These are phyloP conservation scores for Kodamaea kaohsiungensis DNA, from an alignment of 805 yeast genomes.

Conservation along the genomic window DNA sequence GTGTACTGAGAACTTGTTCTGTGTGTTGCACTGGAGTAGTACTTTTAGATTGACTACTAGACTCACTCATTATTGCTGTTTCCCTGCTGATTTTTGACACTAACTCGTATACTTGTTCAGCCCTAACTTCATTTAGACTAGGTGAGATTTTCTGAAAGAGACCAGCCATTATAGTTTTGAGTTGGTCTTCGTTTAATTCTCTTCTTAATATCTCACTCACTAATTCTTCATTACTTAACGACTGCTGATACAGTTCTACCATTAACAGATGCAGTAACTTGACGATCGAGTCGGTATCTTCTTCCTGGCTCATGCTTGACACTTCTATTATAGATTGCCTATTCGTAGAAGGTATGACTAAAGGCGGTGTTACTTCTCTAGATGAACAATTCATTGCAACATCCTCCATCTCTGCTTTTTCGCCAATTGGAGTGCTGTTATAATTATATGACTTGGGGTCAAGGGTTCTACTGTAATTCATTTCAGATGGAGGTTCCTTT, in stretches of 20 bases:
- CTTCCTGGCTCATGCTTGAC: constrained; percentile 1
- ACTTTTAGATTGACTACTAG: neutral
- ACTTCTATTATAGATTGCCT: neutral
- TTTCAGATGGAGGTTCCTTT: neutral
- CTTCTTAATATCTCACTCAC: constrained; percentile 3
- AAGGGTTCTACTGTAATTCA: neutral
- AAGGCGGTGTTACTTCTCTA: neutral
- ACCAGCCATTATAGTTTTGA: neutral
- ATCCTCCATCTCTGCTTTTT: neutral
- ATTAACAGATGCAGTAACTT: constrained; percentile 4
- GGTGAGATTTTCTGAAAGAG: constrained; percentile 1
- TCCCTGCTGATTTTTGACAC: neutral
- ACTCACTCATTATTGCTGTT: neutral
- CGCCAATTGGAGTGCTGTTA: neutral
- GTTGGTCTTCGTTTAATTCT: constrained; percentile 1
- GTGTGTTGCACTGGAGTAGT: neutral
- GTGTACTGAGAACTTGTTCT: neutral
- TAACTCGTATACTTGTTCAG: neutral
- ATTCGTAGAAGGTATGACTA: neutral
- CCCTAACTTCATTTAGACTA: neutral
- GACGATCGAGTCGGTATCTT: neutral
- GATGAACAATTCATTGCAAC: neutral
- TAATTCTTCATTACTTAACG: constrained; percentile 7
- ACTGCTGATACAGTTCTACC: constrained; percentile 8
- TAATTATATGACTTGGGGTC: neutral